Evolutionary conservation across 331 rosid species (phyloP).

Genomic region (Spiraea crenata): DNA sequence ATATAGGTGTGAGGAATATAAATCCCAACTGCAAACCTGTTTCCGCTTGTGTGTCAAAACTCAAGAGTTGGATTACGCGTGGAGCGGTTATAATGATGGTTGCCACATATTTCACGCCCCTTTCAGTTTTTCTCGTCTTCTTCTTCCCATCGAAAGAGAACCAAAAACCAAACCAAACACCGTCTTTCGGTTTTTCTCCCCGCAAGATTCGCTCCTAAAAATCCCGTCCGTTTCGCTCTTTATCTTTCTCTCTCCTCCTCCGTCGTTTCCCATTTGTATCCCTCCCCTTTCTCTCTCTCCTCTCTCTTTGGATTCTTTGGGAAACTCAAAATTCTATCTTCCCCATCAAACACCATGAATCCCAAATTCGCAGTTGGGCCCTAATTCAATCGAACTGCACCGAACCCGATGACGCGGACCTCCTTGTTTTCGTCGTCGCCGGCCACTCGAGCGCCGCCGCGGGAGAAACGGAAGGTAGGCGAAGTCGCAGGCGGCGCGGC

Average conservation of each 20-base stretch:
- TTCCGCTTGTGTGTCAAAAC: too few species aligned
- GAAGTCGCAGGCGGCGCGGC: conserved; percentile 68
- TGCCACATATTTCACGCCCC: too few species aligned
- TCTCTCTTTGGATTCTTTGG: neutral
- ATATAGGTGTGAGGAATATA: too few species aligned
- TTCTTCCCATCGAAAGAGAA: too few species aligned
- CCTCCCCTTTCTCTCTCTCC: neutral
- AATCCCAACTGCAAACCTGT: too few species aligned
- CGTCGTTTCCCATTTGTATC: neutral
- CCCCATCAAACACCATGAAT: neutral
- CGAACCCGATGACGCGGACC: conserved; percentile 30
- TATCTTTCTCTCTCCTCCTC: neutral
- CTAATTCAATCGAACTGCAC: neutral
- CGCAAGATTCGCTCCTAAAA: neutral
- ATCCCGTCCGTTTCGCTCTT: neutral
- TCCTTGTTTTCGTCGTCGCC: conserved; percentile 15
- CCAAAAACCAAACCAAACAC: neutral
- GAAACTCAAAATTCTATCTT: neutral
- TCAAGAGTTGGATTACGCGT: too few species aligned
- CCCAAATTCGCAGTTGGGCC: neutral
- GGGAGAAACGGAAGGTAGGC: conserved; percentile 22
- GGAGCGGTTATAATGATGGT: too few species aligned
- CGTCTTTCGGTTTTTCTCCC: neutral
- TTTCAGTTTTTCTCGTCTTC: too few species aligned
- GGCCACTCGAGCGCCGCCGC: conserved; percentile 8